phyloP scores from a whole-genome alignment of 1,284 basidiomycete genomes.

The Erythrobasidium hasegawianum region DNA sequence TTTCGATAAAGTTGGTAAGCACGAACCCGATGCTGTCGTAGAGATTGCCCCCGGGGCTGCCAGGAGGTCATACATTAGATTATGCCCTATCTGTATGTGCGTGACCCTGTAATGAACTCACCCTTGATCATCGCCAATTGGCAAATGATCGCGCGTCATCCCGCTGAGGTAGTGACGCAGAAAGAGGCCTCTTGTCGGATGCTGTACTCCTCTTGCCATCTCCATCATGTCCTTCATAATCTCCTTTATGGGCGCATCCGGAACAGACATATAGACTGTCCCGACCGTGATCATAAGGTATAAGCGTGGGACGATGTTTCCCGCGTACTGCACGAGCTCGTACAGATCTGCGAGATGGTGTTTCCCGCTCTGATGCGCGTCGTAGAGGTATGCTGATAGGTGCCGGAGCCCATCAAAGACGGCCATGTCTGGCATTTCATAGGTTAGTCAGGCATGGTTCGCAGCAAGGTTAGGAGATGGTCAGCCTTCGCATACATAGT shows the following conservation, averaged over 20 bases:
- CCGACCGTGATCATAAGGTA: conserved; percentile 99
- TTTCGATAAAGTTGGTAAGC: conserved; percentile 94
- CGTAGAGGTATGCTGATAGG: conserved; percentile 75
- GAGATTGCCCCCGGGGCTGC: conserved; percentile 75
- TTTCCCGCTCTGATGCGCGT: conserved; percentile 78
- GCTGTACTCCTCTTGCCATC: conserved; percentile 90
- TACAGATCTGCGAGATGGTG: conserved; percentile 95
- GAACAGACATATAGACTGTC: conserved; percentile 93
- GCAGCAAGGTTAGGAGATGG: conserved; percentile 17
- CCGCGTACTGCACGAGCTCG: conserved; percentile 93
- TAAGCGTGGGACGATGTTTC: conserved; percentile 67
- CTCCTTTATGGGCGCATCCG: conserved; percentile 90
- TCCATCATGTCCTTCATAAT: conserved; percentile 99
- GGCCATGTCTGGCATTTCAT: conserved; percentile 69
- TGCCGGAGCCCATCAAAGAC: conserved; percentile 90
- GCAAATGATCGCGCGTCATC: conserved; percentile 89
- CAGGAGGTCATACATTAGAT: neutral
- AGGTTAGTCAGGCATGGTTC: conserved; percentile 33
- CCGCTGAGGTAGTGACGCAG: conserved; percentile 89
- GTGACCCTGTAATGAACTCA: conserved; percentile 51
- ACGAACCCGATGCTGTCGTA: conserved; percentile 91
- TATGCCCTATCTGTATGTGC: neutral
- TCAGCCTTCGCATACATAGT: conserved; percentile 59
- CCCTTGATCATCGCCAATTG: conserved; percentile 76
- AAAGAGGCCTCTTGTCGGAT: conserved; percentile 88